phyloP scores from a whole-genome alignment of 2,329 filamentous ascomycete species.

The Alternaria sp. region DNA sequence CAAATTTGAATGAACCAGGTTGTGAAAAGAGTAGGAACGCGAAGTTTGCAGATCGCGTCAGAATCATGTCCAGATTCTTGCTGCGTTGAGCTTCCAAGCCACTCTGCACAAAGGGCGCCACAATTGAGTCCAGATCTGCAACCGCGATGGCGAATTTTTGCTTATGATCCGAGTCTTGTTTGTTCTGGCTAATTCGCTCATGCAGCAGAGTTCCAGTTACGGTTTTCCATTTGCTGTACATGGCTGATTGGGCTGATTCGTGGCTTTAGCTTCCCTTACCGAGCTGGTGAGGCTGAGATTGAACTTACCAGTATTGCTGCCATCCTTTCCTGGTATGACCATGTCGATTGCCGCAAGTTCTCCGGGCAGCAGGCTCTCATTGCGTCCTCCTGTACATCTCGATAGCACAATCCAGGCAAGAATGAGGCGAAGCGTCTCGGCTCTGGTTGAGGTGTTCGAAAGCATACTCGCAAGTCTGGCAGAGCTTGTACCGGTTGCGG shows the following conservation, averaged over 20 bases:
- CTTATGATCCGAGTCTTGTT: constrained; percentile 3
- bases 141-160: constrained; percentile 20
- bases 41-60: constrained; percentile 37
- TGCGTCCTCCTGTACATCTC: constrained; percentile 19
- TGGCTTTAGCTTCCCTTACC: not conserved
- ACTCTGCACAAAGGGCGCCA: constrained; percentile 32
- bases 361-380: constrained; percentile 24
- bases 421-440: constrained; percentile 23
- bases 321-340: not conserved
- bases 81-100: constrained; percentile 27
- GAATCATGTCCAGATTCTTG: constrained; percentile 42
- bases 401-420: constrained; percentile 29
- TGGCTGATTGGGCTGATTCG: constrained; percentile 17
- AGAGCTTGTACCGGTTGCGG: constrained; percentile 16
- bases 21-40: constrained; percentile 37
- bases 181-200: constrained; percentile 15
- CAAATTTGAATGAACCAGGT: constrained; percentile 39
- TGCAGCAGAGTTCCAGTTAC: constrained; percentile 32
- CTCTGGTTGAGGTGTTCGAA: constrained; percentile 19
- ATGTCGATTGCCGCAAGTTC: constrained; percentile 13
- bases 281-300: not conserved
- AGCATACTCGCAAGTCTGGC: constrained; percentile 8
- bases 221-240: constrained; percentile 38
- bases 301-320: not conserved
- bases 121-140: constrained; percentile 27